Evolutionary conservation across 2,329 filamentous ascomycete genomes (phyloP).

Genomic region (Chaetomium globosum): DNA sequence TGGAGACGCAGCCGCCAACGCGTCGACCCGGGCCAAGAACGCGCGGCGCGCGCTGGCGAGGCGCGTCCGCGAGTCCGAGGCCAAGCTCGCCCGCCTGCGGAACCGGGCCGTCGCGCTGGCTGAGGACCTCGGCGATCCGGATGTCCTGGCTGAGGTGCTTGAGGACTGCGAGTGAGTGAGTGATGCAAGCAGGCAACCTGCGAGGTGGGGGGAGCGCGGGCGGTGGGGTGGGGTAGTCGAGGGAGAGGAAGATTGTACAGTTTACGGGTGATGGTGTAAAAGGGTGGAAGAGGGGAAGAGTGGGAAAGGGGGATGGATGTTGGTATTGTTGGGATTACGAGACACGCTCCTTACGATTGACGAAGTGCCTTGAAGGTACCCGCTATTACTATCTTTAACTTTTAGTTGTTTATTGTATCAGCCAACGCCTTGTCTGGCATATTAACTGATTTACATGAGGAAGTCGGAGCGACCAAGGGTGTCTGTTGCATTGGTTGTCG

Average conservation of each 20-base stretch:
- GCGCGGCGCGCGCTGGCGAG: slow-evolving; percentile 18
- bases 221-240: neutral
- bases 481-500: too few species aligned
- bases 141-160: slow-evolving; percentile 26
- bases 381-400: neutral
- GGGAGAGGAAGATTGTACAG: neutral
- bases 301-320: neutral
- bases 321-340: neutral
- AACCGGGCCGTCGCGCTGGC: slow-evolving; percentile 13
- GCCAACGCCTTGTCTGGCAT: neutral
- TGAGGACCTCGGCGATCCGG: slow-evolving; percentile 18
- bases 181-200: too few species aligned
- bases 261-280: neutral
- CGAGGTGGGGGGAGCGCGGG: too few species aligned
- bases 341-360: neutral
- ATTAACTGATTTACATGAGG: neutral
- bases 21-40: neutral
- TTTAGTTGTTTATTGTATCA: slow-evolving; percentile 3
- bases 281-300: neutral
- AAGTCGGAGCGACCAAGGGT: neutral
- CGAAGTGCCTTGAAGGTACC: slow-evolving; percentile 1
- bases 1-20: neutral
- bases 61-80: slow-evolving; percentile 8
- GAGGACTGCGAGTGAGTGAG: slow-evolving; percentile 20
- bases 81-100: slow-evolving; percentile 11